These are phyloP conservation scores for Byssothecium circinans DNA, from an alignment of 2,329 filamentous ascomycete genomes.

Conservation along the genomic window DNA sequence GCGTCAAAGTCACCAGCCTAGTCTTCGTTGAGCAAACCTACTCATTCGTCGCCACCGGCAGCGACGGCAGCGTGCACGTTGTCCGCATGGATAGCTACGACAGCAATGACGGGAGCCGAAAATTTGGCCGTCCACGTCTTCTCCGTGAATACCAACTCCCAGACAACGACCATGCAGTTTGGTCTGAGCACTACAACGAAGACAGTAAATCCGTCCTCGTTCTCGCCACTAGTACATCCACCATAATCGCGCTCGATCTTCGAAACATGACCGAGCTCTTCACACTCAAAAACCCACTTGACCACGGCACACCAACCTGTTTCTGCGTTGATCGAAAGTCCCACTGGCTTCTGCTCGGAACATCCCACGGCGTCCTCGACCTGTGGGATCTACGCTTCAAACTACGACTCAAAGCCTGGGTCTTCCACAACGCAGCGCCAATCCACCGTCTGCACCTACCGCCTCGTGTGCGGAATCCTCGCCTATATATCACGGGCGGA, in stretches of 20 bases:
- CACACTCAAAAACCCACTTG: conserved; percentile 79
- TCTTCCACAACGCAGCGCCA: conserved; percentile 75
- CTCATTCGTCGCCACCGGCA: conserved; percentile 87
- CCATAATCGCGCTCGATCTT: conserved; percentile 81
- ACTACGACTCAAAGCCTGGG: conserved; percentile 84
- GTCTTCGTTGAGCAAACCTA: conserved; percentile 94
- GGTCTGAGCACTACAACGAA: conserved; percentile 87
- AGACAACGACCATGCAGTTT: conserved; percentile 74
- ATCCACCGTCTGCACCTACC: conserved; percentile 81
- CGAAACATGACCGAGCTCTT: conserved; percentile 83
- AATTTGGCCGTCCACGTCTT: conserved; percentile 76
- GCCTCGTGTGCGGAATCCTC: conserved; percentile 63
- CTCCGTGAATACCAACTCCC: conserved; percentile 76
- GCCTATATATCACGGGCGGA: conserved; percentile 86
- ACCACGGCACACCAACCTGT: conserved; percentile 88
- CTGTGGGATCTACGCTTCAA: conserved; percentile 97
- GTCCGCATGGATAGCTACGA: conserved; percentile 75
- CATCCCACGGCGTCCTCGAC: conserved; percentile 87
- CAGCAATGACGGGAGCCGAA: conserved; percentile 56
- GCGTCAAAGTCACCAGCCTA: conserved; percentile 74
- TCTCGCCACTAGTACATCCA: conserved; percentile 82
- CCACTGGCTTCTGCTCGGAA: conserved; percentile 90
- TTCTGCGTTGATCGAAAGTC: conserved; percentile 85
- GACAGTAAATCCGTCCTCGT: conserved; percentile 82
- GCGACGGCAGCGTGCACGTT: conserved; percentile 79